These are phyloP conservation scores for Arthrobotrys iridis DNA, from an alignment of 2,329 filamentous ascomycete genomes.

Conservation along the genomic window DNA sequence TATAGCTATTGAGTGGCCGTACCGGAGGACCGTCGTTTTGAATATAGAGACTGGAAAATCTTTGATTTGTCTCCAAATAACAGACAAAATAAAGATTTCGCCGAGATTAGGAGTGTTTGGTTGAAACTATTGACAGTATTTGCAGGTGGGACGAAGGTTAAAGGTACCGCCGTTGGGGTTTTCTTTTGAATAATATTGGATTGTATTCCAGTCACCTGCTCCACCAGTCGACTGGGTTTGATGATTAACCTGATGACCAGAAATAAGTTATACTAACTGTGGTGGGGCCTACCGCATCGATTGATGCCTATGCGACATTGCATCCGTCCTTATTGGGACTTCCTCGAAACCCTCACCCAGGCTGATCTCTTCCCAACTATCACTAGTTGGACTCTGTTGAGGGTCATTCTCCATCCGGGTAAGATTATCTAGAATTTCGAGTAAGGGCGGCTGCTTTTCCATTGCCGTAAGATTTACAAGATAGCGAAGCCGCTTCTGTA, in stretches of 20 bases:
- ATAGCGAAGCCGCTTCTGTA: constrained; percentile 85
- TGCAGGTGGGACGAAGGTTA: constrained; percentile 83
- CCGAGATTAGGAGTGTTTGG: constrained; percentile 85
- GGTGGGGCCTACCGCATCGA: constrained; percentile 56
- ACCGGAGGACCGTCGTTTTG: constrained; percentile 78
- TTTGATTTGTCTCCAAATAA: constrained; percentile 96
- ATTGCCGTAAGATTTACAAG: constrained; percentile 70
- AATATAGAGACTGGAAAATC: constrained; percentile 89
- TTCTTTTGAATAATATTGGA: not conserved
- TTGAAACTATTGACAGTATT: constrained; percentile 81
- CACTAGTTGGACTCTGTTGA: constrained; percentile 75
- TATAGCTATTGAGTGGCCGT: constrained; percentile 47
- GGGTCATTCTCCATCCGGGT: constrained; percentile 76
- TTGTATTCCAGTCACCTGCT: constrained; percentile 21
- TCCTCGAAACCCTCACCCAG: constrained; percentile 59
- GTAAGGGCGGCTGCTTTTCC: constrained; percentile 73
- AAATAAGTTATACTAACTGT: too few species aligned
- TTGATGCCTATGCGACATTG: not conserved
- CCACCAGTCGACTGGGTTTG: constrained; percentile 20
- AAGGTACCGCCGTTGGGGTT: constrained; percentile 73
- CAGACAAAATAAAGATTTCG: constrained; percentile 94
- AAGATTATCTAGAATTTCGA: constrained; percentile 76
- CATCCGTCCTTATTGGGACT: not conserved
- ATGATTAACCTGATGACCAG: constrained; percentile 4
- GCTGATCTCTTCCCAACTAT: constrained; percentile 88